Conservation (phyloP, 768 basidiomycete species). For the Lactifluus echinatus region DNA sequence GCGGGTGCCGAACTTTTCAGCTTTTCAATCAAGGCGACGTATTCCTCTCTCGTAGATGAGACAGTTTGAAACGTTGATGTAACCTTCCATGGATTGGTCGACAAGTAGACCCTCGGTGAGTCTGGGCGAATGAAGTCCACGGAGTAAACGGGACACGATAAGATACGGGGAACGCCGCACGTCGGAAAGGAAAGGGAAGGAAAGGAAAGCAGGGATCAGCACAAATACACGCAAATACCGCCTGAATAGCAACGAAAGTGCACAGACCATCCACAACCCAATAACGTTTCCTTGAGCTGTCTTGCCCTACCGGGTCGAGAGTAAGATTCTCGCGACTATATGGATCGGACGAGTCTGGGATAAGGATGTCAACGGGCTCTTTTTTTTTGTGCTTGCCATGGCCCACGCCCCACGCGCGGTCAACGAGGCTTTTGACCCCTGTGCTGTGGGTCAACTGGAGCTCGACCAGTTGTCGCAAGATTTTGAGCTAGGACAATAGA, state of each 20-base stretch:
- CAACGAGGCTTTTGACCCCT: conserved; percentile 63
- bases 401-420: conserved; percentile 80
- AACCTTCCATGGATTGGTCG: conserved; percentile 88
- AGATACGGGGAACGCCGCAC: conserved; percentile 32
- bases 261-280: conserved; percentile 88
- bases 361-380: conserved; percentile 44
- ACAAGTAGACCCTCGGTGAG: conserved; percentile 76
- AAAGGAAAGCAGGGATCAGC: conserved; percentile 29
- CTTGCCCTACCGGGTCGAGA: conserved; percentile 69
- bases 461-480: conserved; percentile 79
- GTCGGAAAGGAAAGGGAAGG: conserved; percentile 35
- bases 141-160: conserved; percentile 20
- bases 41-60: conserved; percentile 67
- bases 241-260: conserved; percentile 27
- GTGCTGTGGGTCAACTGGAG: conserved; percentile 64
- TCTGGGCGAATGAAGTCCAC: conserved; percentile 35
- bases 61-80: conserved; percentile 66
- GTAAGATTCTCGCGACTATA: conserved; percentile 57
- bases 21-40: conserved; percentile 51
- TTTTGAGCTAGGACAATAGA: conserved; percentile 50
- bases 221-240: conserved; percentile 70
- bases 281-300: conserved; percentile 65
- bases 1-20: conserved; percentile 45
- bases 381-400: conserved; percentile 83
- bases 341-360: conserved; percentile 50